Evolutionary conservation across 139 green algal genomes (phyloP).

Genomic region (Chlorella vulgaris): DNA sequence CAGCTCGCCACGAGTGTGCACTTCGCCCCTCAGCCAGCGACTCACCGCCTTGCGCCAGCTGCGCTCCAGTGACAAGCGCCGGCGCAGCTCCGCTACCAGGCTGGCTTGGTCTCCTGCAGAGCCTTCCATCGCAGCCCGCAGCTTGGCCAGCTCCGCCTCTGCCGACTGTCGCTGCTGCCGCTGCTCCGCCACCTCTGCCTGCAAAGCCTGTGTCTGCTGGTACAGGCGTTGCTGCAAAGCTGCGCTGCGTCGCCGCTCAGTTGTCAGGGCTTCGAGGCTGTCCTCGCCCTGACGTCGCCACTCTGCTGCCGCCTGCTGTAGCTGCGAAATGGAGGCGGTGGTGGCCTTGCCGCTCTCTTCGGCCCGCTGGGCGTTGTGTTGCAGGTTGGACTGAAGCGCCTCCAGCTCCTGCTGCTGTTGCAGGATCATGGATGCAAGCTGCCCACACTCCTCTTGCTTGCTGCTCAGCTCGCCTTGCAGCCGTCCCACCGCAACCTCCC

Average conservation of each 20-base stretch:
- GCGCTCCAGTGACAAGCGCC: neutral
- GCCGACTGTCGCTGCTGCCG: neutral
- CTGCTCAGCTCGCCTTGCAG: neutral
- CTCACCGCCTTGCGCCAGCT: conserved; percentile 24
- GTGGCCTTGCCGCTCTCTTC: neutral
- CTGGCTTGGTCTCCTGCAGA: neutral
- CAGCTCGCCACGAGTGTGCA: neutral
- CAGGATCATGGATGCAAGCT: conserved; percentile 15
- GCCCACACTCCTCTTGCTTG: conserved; percentile 16
- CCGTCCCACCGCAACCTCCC: neutral
- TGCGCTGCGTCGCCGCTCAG: neutral
- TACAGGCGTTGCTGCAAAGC: neutral
- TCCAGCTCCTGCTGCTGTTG: conserved; percentile 6
- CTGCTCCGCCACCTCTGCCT: neutral
- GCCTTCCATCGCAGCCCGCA: neutral
- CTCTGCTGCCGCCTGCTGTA: conserved; percentile 19
- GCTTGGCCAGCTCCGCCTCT: neutral
- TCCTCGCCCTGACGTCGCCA: conserved; percentile 26
- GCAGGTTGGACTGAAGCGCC: neutral
- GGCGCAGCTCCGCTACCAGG: conserved; percentile 9
- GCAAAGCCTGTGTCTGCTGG: neutral
- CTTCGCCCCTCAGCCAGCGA: conserved; percentile 9
- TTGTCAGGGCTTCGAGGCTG: neutral
- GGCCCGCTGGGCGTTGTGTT: neutral
- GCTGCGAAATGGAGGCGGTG: neutral